Evolutionary conservation across 768 basidiomycete species (phyloP).

Genomic region (Rhizopogon roseolus): DNA sequence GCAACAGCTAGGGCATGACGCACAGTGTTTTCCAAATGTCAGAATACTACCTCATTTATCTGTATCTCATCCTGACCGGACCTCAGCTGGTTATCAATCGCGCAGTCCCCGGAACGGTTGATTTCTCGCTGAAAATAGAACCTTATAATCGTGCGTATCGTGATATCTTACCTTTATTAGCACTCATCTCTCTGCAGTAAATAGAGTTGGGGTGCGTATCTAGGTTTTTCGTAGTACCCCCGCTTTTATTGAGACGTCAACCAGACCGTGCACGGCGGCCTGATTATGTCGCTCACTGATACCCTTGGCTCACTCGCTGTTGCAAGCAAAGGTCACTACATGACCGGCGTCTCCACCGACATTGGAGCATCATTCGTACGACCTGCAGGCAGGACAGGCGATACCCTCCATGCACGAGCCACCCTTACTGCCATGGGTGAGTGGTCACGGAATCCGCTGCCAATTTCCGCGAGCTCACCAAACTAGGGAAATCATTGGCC

Average conservation of each 20-base stretch:
- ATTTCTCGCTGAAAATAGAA: conserved; percentile 68
- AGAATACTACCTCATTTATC: conserved; percentile 10
- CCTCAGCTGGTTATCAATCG: conserved; percentile 55
- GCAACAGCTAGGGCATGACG: conserved; percentile 61
- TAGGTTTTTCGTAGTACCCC: not conserved
- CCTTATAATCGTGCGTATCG: conserved; percentile 59
- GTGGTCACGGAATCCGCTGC: not conserved
- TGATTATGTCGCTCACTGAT: conserved; percentile 78
- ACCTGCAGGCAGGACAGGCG: conserved; percentile 69
- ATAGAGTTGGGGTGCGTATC: conserved; percentile 68
- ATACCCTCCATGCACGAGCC: conserved; percentile 60
- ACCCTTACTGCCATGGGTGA: conserved; percentile 67
- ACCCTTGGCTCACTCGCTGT: conserved; percentile 83
- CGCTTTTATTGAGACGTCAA: conserved; percentile 1
- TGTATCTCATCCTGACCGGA: not conserved
- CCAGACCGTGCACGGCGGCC: conserved; percentile 71
- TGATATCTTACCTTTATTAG: not conserved
- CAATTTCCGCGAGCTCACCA: not conserved
- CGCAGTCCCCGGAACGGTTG: conserved; percentile 68
- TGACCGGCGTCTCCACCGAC: conserved; percentile 87
- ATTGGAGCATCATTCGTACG: conserved; percentile 75
- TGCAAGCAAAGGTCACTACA: conserved; percentile 74
- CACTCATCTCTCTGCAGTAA: conserved; percentile 43
- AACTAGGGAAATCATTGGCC: conserved; percentile 68
- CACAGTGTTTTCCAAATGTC: conserved; percentile 76